Percentiles rank a stretch among this genome's conserved stretches.
phyloP scores from a whole-genome alignment of 2,329 filamentous ascomycete species.

The Massarina eburnea region DNA sequence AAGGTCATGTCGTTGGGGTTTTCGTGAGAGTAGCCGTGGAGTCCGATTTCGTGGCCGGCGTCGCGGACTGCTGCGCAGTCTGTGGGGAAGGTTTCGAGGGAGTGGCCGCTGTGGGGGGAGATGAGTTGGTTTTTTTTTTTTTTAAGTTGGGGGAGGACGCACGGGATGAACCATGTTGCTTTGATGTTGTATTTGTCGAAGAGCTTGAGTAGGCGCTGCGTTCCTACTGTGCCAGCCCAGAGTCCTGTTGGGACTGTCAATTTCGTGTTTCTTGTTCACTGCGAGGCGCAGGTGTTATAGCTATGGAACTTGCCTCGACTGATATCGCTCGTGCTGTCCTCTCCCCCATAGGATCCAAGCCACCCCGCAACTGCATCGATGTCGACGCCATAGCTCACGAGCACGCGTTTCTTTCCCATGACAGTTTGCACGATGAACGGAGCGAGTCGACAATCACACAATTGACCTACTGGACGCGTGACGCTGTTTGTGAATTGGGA shows the following conservation, averaged over 20 bases:
- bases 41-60: slow-evolving; percentile 65
- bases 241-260: slow-evolving; percentile 48
- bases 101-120: slow-evolving; percentile 45
- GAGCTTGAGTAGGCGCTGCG: slow-evolving; percentile 66
- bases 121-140: too few species aligned
- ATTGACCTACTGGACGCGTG: too few species aligned
- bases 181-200: slow-evolving; percentile 75
- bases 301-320: slow-evolving; percentile 63
- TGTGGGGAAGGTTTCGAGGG: slow-evolving; percentile 66
- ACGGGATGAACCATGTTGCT: slow-evolving; percentile 62
- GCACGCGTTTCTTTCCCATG: slow-evolving; percentile 56
- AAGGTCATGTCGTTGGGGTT: slow-evolving; percentile 72
- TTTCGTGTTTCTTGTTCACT: too few species aligned
- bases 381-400: slow-evolving; percentile 68
- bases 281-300: too few species aligned
- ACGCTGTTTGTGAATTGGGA: too few species aligned
- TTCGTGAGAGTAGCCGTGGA: slow-evolving; percentile 74
- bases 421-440: too few species aligned
- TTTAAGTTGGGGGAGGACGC: too few species aligned
- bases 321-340: slow-evolving; percentile 73
- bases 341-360: slow-evolving; percentile 73
- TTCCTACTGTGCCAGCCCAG: slow-evolving; percentile 69
- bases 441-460: too few species aligned
- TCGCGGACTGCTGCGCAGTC: slow-evolving; percentile 64
- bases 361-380: slow-evolving; percentile 75